Conservation (phyloP, 2,329 filamentous ascomycete genomes). For the Alternaria viburni region DNA sequence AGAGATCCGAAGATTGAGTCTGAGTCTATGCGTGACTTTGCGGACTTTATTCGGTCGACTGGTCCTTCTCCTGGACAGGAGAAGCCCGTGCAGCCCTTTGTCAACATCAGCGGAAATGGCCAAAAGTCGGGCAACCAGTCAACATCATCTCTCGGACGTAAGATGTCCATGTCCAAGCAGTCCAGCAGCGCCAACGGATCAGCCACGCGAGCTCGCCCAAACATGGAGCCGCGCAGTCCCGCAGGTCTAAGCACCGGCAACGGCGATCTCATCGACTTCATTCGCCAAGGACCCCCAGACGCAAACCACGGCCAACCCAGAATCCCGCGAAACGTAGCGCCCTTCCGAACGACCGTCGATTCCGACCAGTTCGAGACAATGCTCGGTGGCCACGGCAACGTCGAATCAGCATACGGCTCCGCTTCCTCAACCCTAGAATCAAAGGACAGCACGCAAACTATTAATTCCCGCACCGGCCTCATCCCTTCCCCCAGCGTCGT, state of each 20-base stretch:
- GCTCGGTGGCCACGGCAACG: constrained; percentile 40
- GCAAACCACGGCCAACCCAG: constrained; percentile 66
- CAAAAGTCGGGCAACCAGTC: constrained; percentile 27
- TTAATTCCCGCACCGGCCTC: constrained; percentile 78
- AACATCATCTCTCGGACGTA: constrained; percentile 37
- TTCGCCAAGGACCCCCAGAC: constrained; percentile 80
- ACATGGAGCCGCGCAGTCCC: constrained; percentile 68
- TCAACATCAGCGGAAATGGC: constrained; percentile 29
- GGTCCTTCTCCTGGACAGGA: constrained; percentile 59
- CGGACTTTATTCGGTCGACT: constrained; percentile 87
- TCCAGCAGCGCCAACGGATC: constrained; percentile 27
- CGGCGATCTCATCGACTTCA: constrained; percentile 93
- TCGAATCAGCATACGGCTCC: constrained; percentile 45
- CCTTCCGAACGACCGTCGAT: constrained; percentile 84
- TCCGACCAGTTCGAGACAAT: constrained; percentile 71
- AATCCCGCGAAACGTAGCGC: constrained; percentile 82
- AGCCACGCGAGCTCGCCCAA: constrained; percentile 34
- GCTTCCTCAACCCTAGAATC: constrained; percentile 45
- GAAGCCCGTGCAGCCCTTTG: constrained; percentile 44
- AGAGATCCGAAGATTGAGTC: constrained; percentile 75
- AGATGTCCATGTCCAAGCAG: constrained; percentile 32
- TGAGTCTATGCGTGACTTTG: constrained; percentile 81
- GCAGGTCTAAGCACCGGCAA: constrained; percentile 69
- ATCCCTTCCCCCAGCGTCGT: constrained; percentile 48
- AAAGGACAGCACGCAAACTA: constrained; percentile 61